Evolutionary conservation across 108 stramenopile species (phyloP), one percentile per base, ranked within the genome.

Genomic region (Parietichytrium sp.): DNA sequence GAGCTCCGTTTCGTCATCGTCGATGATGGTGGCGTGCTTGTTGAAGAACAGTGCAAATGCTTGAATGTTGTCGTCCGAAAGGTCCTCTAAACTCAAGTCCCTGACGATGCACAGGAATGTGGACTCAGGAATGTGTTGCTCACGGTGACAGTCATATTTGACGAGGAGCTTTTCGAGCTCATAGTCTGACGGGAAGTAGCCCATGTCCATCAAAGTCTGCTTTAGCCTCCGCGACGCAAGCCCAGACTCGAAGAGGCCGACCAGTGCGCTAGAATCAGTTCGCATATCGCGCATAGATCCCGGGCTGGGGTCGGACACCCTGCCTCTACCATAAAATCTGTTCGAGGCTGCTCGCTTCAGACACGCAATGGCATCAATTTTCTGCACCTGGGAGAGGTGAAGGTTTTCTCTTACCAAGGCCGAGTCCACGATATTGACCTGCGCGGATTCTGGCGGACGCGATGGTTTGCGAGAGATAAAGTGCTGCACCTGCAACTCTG

Each of bases 151-250:
- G 7, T 25, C 61, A 10, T 10, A 45, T 6, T n/a, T 6, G 38
- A 6, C 6, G 38, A 72, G n/a, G 6, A 72, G 36, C 10, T 2
- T 6, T 2, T 72, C 61, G 15, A 72, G 61, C 61, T 72, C 61
- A 6, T 6, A 6, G 3, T 72, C 61, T n/a, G 38, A 45, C 20
- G 61, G 61, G 20, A 72, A 72, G 61, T 72, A 42, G 6, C 61
- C 61, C 61, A 72, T 72, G 33, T 72, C 61, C 61, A 72, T 72
- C 38, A 72, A 42, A 33, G 61, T 72, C 33, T 72, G 61, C 25
- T 42, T 33, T 6, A 72, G 61, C 23, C 61, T 33, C 33, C 38
- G 45, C 38, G 38, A 42, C 15, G 61, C 20, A 20, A 72, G 61
- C 1, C 38, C 18, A 27, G 61, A 45, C n/a, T 16, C 29, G 20